Base-by-base conservation (phyloP, 129 eudicot genomes). In the Helichrysum umbraculigerum region DNA sequence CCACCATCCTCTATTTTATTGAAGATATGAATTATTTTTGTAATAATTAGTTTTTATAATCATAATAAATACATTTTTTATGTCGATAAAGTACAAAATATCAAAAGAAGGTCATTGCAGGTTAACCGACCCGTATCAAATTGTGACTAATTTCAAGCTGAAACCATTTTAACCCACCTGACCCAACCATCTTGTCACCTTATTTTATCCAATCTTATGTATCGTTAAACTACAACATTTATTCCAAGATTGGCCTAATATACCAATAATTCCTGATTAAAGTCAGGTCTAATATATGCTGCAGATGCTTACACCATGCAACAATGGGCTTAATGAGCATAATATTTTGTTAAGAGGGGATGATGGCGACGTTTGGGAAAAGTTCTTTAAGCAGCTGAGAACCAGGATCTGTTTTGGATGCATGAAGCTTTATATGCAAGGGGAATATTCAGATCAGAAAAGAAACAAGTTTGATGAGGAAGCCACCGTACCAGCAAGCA, bases 381-480 rank as follows among this genome's bases (percentile, higher is more conserved):
- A 22, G 68, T 39, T 39, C 42, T 33, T 73, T 74, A 41, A 29
- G 30, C 73, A 66, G 42, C 67, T 67, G 68, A 76, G 54, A 64
- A 66, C 73, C 21, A 6, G 41, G 70, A 77, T 77, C 20, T 41
- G n/a, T 74, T 52, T 68, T 67, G 42, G 68, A 67, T 32, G 39
- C 12, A 42, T 68, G 50, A 9, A 39, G 33, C 72, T 56, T 67
- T 76, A 66, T 57, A 58, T 39, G 62, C 62, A 71, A 72, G n/a
- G 76, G 72, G 67, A 73, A 79, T 71, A 72, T 54, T 60, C 60
- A 79, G 25, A 79, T 15, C 35, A 25, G 5, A 63, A 79, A 20
- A 71, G 78, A 56, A 42, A 68, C 83, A 57, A 66, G 75, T 67
- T 80, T 80, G 39, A 54, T 54, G 69, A 66, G 73, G 69, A 56